A percentile compares a stretch with the other conserved stretches of the same genome.
Conservation (phyloP, 1,284 basidiomycete species). For the Papiliotrema laurentii region DNA sequence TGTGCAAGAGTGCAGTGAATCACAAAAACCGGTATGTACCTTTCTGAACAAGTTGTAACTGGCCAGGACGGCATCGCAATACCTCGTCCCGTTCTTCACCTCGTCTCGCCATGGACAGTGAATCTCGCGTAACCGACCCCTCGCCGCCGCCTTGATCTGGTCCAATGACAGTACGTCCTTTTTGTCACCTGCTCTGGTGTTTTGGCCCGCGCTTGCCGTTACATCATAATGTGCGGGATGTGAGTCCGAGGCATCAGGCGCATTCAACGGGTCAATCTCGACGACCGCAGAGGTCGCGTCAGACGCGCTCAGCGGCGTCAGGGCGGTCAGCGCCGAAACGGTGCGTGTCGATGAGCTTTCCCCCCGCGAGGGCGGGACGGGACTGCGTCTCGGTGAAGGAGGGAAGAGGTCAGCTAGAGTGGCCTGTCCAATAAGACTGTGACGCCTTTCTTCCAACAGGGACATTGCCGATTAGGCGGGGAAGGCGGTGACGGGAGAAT, state of each 20-base stretch:
- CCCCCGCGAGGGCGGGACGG: background rate
- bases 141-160: background rate
- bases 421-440: background rate
- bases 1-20: background rate
- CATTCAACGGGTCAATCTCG: too few relatives aligned
- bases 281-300: too few relatives aligned
- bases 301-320: background rate
- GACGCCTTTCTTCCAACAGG: background rate
- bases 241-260: background rate
- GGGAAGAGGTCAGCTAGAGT: background rate
- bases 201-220: background rate
- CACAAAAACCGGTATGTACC: background rate
- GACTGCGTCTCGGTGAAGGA: background rate
- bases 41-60: constrained; percentile 5
- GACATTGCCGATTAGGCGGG: background rate
- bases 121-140: constrained; percentile 1
- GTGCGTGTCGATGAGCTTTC: background rate
- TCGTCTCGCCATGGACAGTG: constrained; percentile 4
- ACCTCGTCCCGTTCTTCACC: background rate
- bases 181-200: too few relatives aligned
- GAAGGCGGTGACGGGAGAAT: background rate
- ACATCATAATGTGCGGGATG: background rate
- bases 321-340: too few relatives aligned
- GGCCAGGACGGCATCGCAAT: constrained; percentile 9
- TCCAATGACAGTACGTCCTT: constrained; percentile 1